Base-by-base conservation (phyloP, 768 basidiomycete genomes). In the Agrocybe praecox region DNA sequence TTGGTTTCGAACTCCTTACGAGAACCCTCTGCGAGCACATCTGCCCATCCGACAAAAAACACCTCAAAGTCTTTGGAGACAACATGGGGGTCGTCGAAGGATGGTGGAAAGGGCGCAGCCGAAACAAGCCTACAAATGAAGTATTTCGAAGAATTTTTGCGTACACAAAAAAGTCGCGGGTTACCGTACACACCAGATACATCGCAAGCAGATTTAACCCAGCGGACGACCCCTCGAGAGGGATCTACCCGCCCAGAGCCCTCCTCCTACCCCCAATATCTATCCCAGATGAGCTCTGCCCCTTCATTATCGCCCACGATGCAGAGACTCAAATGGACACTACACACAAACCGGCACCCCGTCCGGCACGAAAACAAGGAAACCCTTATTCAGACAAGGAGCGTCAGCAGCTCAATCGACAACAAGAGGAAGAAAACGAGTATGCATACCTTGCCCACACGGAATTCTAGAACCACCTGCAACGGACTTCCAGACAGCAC, bases 21-120 rank as follows among this genome's bases (percentile, higher is more conserved):
- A 4, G n/a, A 12, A 26, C 57, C 2, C 12, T 53, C 4, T 29
- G 26, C 26, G 26, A 29, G 26, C 9, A 5, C n/a, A 15, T 58
- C 18, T 23, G 45, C 7, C 1, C 33, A 14, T 10, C 19, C 6
- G 15, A 10, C 19, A 12, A 14, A 6, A 6, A 12, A 1, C 65
- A 71, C 46, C 34, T 68, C 60, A 56, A 51, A 7, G 56, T 74
- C 19, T 71, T 59, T 23, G 72, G 77, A 0, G 76, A 80, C 67
- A 80, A 79, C 67, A 55, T 46, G 43, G 74, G 76, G 0, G 71
- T 80, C 6, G 66, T 79, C 24, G 66, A 78, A 55, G 75, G 76
- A 0, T 80, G 77, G 78, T 73, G 74, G 72, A 72, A 67, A 23
- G 70, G 70, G 0, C 40, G 74, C 2, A 77, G 76, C 57, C 23